Base-by-base conservation (phyloP, 2,329 filamentous ascomycete genomes). In the Pseudogymnoascus sp. region DNA sequence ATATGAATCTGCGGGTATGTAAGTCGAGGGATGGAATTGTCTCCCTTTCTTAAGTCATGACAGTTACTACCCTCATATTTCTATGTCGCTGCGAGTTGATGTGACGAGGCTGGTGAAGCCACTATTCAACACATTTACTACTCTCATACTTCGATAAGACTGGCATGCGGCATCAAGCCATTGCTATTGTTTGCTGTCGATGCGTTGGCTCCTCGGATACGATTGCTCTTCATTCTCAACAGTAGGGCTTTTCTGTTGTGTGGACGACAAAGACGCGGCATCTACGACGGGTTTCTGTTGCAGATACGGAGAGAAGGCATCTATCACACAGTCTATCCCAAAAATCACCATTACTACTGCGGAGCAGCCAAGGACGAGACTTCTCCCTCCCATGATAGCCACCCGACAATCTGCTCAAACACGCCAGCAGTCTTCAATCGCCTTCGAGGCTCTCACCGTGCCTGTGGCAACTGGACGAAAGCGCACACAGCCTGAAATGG, bases 201-300 rank as follows among this genome's bases (percentile, higher is more conserved):
- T 56, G 49, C 49, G 16, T 56, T 56, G 49, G 49, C 49, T 56
- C 49, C 11, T 56, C 16, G 49, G 49, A 21, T 56, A 56, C 49
- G 49, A 56, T 21, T 56, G 49, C 49, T 56, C 49, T 34, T 14
- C 46, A 18, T 16, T 56, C 25, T 56, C 46, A 0, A 5, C 49
- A 11, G n/a, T 14, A 34, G 49, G 28, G 4, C 3, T 56, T 36
- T 56, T 34, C 49, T 56, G 28, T 34, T 56, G 49, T 28, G 49
- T 56, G 2, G 49, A 56, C 28, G 49, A 56, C 49, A 56, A 56
- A 18, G 16, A 56, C 49, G 49, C 49, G 3, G 49, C 49, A 6
- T 56, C 49, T 8, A 56, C 49, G 1, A n/a, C n/a, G 4, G 49
- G 49, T 4, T 56, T 56, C 49, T 56, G 49, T 25, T 56, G 49